These are phyloP conservation scores for Malus sieversii DNA, from an alignment of 306 rosid genomes.

Conservation along the genomic window DNA sequence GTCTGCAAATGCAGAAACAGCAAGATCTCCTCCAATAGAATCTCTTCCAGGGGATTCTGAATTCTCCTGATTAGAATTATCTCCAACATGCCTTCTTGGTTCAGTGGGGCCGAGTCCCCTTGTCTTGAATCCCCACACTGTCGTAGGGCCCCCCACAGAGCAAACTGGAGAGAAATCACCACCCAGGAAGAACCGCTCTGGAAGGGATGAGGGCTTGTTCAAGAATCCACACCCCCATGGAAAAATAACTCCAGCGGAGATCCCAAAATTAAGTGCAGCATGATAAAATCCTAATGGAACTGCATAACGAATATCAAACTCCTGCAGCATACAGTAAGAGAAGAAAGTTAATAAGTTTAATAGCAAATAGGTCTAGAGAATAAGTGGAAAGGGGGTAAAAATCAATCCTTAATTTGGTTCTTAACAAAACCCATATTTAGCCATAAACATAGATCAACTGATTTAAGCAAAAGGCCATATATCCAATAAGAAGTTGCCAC, in stretches of 20 bases:
- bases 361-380: not conserved
- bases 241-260: conserved; percentile 68
- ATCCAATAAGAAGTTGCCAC: not conserved
- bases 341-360: conserved; percentile 17
- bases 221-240: conserved; percentile 87
- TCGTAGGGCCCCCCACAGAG: conserved; percentile 72
- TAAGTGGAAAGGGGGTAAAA: not conserved
- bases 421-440: not conserved
- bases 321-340: conserved; percentile 42
- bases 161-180: conserved; percentile 96
- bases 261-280: conserved; percentile 80
- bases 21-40: conserved; percentile 91
- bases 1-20: conserved; percentile 87
- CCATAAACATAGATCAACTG: not conserved
- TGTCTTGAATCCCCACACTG: conserved; percentile 86
- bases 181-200: conserved; percentile 90
- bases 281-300: conserved; percentile 79
- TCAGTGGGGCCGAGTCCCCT: conserved; percentile 90
- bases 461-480: not conserved
- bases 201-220: conserved; percentile 79
- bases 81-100: conserved; percentile 51
- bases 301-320: conserved; percentile 81
- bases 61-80: conserved; percentile 34
- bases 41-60: conserved; percentile 52
- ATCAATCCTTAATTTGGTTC: not conserved